A percentile compares a stretch with the other conserved stretches of the same genome.
These are phyloP conservation scores for Wickerhamiella hasegawae DNA, from an alignment of 805 yeast genomes.

Conservation along the genomic window DNA sequence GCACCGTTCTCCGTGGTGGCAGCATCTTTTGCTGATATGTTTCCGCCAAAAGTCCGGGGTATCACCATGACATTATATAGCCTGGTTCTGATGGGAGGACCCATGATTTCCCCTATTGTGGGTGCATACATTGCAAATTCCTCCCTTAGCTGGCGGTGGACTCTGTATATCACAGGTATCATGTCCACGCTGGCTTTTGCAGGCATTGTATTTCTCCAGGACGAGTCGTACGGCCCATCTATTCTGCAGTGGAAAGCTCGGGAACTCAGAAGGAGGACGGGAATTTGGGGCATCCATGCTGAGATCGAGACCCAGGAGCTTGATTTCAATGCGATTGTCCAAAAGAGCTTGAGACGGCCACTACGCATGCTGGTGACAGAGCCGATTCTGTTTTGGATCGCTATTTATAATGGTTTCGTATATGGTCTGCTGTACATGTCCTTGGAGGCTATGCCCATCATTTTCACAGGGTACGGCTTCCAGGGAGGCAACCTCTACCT, in stretches of 20 bases:
- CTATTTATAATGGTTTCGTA: constrained; percentile 60
- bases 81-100: constrained; percentile 53
- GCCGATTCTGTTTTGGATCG: constrained; percentile 53
- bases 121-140: constrained; percentile 41
- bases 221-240: constrained; percentile 26
- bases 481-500: constrained; percentile 47
- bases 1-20: constrained; percentile 71
- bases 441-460: constrained; percentile 60
- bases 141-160: constrained; percentile 7
- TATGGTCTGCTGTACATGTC: constrained; percentile 66
- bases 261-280: constrained; percentile 57
- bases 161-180: constrained; percentile 14
- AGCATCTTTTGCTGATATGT: constrained; percentile 68
- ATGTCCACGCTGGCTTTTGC: constrained; percentile 21
- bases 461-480: constrained; percentile 52
- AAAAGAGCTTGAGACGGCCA: constrained; percentile 54
- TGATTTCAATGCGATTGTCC: constrained; percentile 39
- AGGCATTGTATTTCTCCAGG: constrained; percentile 23
- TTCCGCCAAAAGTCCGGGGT: constrained; percentile 46
- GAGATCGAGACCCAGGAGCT: constrained; percentile 62
- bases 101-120: constrained; percentile 58
- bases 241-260: constrained; percentile 54
- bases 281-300: constrained; percentile 73
- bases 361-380: constrained; percentile 48
- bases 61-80: constrained; percentile 50